Base-by-base conservation (phyloP, 2,329 filamentous ascomycete species). In the Byssochlamys sp. region DNA sequence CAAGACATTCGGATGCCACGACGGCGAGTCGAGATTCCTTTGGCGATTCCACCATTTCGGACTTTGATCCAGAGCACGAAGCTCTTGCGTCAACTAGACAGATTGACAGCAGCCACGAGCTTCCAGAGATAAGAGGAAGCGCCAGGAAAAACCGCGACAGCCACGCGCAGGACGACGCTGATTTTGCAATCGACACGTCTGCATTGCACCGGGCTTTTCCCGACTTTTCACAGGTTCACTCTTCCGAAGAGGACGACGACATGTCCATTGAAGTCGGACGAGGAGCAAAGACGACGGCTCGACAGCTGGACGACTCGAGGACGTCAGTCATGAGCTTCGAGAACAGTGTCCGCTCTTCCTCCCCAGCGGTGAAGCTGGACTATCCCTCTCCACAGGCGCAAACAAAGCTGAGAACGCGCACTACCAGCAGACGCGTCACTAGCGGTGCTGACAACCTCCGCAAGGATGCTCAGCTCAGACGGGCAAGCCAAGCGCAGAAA, bases 241-340 rank as follows among this genome's bases (percentile, higher is more conserved):
- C 70, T 35, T 75, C 73, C 29, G 72, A 73, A 52, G 75, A 78
- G 19, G 71, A 72, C 57, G 75, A 78, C 54, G 76, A 75, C 55
- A 73, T 79, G 59, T 84, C 81, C 1, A 75, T 86, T 57, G 83
- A 86, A 65, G 67, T 83, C 31, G 82, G 80, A 52, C 77, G 84
- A 56, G 83, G 79, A 31, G 67, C 72, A 25, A 74, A 74, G 59
- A 76, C 69, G 60, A 61, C 61, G 14, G 60, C 61, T 59, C 68
- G 60, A 63, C 73, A 62, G 58, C 63, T 68, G 66, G 74, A 81
- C 60, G 76, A 81, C 63, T 82, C 80, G 28, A 77, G 78, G 52
- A 76, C 79, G 60, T 75, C 76, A 4, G 67, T 75, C 45, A 77
- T 83, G 65, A 77, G 72, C 61, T 69, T 79, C 52, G 77, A 78